Evolutionary conservation across 1,284 basidiomycete species (phyloP).

Genomic region (Melanopsichium pennsylvanicum): DNA sequence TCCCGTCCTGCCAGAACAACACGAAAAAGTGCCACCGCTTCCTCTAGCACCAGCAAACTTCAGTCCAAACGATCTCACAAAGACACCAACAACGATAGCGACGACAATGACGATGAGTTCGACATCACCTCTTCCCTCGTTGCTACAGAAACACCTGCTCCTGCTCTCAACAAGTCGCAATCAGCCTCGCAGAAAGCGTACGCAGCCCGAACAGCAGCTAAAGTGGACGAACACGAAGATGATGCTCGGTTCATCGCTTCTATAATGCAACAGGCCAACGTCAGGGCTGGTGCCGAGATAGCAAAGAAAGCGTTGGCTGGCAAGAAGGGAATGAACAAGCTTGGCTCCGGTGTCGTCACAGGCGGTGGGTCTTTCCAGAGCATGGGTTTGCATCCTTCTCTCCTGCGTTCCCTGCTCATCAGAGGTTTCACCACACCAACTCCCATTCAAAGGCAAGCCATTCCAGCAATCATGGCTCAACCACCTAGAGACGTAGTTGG

Average conservation of each 20-base stretch:
- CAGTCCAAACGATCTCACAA: constrained; percentile 5
- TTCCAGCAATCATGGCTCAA: constrained; percentile 82
- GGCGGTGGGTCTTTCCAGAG: constrained; percentile 65
- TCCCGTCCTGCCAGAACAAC: constrained; percentile 10
- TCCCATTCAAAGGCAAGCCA: constrained; percentile 90
- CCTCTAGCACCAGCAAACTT: constrained; percentile 22
- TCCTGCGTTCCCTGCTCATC: constrained; percentile 85
- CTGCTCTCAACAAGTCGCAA: constrained; percentile 11
- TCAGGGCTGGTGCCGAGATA: constrained; percentile 59
- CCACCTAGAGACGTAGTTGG: constrained; percentile 95
- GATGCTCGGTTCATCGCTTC: constrained; percentile 62
- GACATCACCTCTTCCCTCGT: constrained; percentile 42
- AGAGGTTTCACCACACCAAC: constrained; percentile 95
- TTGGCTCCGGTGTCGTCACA: constrained; percentile 48
- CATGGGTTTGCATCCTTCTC: constrained; percentile 75
- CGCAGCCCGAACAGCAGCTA: constrained; percentile 8
- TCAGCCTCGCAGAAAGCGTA: constrained; percentile 7
- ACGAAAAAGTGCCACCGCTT: constrained; percentile 22
- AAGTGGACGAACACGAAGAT: constrained; percentile 48
- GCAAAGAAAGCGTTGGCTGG: constrained; percentile 49
- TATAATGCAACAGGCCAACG: constrained; percentile 61
- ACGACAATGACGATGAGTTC: constrained; percentile 24
- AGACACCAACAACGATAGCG: constrained; percentile 1
- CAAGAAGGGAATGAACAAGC: constrained; percentile 57
- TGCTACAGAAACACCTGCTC: constrained; percentile 2